These are phyloP conservation scores for Bacidia rubella DNA, from an alignment of 495 filamentous ascomycete genomes.

Conservation along the genomic window DNA sequence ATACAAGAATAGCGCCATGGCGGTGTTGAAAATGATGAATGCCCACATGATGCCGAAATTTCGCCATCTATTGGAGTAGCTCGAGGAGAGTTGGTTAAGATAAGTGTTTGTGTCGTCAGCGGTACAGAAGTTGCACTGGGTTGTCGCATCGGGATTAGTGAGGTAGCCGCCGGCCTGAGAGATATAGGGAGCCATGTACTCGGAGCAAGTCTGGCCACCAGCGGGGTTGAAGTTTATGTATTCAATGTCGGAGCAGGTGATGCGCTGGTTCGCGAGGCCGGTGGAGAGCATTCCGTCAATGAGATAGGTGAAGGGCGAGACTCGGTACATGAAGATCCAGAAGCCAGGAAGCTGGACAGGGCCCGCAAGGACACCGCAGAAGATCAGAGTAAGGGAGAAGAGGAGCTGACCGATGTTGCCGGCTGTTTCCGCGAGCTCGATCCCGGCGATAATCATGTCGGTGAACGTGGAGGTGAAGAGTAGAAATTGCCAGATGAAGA, in stretches of 20 bases:
- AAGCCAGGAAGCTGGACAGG: conserved; percentile 51
- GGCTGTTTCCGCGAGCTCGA: conserved; percentile 51
- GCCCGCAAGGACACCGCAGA: conserved; percentile 58
- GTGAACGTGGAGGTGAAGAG: conserved; percentile 40
- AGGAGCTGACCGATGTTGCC: conserved; percentile 53
- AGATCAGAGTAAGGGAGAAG: conserved; percentile 54
- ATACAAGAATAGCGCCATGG: conserved; percentile 59
- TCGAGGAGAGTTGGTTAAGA: conserved; percentile 33
- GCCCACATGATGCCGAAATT: conserved; percentile 60
- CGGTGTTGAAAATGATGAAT: conserved; percentile 66
- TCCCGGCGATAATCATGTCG: conserved; percentile 51
- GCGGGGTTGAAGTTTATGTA: conserved; percentile 41
- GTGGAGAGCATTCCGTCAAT: conserved; percentile 50
- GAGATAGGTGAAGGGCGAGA: conserved; percentile 63
- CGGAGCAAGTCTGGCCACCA: conserved; percentile 35
- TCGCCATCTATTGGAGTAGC: conserved; percentile 48
- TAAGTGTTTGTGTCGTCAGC: conserved; percentile 44
- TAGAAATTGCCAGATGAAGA: conserved; percentile 36
- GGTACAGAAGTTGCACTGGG: conserved; percentile 48
- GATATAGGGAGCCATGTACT: conserved; percentile 45
- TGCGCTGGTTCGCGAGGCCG: conserved; percentile 43
- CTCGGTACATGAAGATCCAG: conserved; percentile 79
- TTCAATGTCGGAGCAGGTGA: conserved; percentile 50
- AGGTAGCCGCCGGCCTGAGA: conserved; percentile 36
- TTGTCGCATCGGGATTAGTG: conserved; percentile 33